Evolutionary conservation across 306 rosid genomes (phyloP).

Genomic region (Glycine soja): DNA sequence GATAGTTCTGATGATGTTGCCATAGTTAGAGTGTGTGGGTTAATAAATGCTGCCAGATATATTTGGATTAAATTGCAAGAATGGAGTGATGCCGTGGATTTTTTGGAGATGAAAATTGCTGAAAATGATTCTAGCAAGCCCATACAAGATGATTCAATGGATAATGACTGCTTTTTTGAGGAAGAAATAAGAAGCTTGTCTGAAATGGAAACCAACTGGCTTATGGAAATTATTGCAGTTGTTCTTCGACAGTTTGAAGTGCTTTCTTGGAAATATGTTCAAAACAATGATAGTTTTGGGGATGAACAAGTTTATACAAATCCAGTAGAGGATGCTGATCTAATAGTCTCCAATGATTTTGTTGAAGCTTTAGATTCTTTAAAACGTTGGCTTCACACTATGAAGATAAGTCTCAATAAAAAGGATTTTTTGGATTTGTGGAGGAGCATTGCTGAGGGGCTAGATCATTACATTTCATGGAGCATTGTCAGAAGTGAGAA

Average conservation of each 20-base stretch:
- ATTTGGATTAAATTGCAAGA: slow-evolving; percentile 65
- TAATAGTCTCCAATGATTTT: slow-evolving; percentile 56
- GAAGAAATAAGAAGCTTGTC: slow-evolving; percentile 74
- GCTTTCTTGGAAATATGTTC: slow-evolving; percentile 69
- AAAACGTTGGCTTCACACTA: slow-evolving; percentile 56
- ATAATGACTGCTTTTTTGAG: slow-evolving; percentile 54
- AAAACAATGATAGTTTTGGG: slow-evolving; percentile 50
- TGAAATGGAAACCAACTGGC: slow-evolving; percentile 76
- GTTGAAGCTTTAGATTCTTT: slow-evolving; percentile 64
- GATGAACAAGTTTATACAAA: slow-evolving; percentile 43
- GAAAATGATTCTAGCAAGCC: slow-evolving; percentile 59
- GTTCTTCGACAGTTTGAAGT: slow-evolving; percentile 71
- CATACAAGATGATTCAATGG: slow-evolving; percentile 37
- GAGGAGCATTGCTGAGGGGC: slow-evolving; percentile 80
- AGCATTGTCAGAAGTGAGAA: slow-evolving; percentile 50
- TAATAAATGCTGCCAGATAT: slow-evolving; percentile 72
- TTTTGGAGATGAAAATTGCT: slow-evolving; percentile 75
- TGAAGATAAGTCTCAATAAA: slow-evolving; percentile 58
- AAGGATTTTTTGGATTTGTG: slow-evolving; percentile 76
- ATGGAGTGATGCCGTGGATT: slow-evolving; percentile 71
- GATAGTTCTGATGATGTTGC: slow-evolving; percentile 53
- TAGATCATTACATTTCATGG: slow-evolving; percentile 70
- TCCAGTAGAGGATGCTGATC: slow-evolving; percentile 49
- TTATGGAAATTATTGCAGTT: slow-evolving; percentile 67
- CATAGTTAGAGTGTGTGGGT: slow-evolving; percentile 54